Conservation (phyloP, 495 filamentous ascomycete species). For the Extremus antarcticus region DNA sequence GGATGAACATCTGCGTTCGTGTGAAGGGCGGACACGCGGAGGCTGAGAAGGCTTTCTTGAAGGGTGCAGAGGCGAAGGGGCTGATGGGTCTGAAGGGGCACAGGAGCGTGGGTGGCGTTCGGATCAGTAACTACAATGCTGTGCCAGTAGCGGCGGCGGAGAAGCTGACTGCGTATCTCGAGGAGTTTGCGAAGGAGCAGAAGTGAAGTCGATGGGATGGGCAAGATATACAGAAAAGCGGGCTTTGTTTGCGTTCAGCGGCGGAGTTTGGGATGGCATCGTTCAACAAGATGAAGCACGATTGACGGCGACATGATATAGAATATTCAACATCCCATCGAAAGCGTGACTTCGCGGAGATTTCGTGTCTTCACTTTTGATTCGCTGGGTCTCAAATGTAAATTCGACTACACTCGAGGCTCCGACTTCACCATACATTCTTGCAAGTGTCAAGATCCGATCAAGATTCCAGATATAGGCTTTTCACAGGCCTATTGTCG, state of each 20-base stretch:
- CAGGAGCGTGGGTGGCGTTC: constrained; percentile 64
- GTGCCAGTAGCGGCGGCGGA: constrained; percentile 28
- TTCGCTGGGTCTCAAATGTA: no score
- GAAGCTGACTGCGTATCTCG: constrained; percentile 28
- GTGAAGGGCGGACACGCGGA: constrained; percentile 52
- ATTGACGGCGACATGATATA: not conserved
- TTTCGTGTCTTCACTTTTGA: no score
- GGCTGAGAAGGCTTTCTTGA: constrained; percentile 66
- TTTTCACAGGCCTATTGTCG: no score
- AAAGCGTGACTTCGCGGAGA: not conserved
- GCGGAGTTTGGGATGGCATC: not conserved
- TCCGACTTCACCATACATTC: no score
- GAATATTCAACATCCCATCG: not conserved
- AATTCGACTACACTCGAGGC: no score
- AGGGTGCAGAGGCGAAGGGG: constrained; percentile 50
- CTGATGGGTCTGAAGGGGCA: constrained; percentile 72
- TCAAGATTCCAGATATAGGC: no score
- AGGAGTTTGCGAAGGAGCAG: constrained; percentile 27
- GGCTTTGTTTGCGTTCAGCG: not conserved
- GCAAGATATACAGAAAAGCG: not conserved
- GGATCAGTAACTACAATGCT: constrained; percentile 46
- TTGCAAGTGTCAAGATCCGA: no score
- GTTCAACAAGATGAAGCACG: not conserved
- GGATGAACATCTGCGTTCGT: constrained; percentile 91
- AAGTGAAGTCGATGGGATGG: not conserved